These are phyloP conservation scores for Dalbergia cultrata DNA, from an alignment of 306 rosid species.

Conservation along the genomic window DNA sequence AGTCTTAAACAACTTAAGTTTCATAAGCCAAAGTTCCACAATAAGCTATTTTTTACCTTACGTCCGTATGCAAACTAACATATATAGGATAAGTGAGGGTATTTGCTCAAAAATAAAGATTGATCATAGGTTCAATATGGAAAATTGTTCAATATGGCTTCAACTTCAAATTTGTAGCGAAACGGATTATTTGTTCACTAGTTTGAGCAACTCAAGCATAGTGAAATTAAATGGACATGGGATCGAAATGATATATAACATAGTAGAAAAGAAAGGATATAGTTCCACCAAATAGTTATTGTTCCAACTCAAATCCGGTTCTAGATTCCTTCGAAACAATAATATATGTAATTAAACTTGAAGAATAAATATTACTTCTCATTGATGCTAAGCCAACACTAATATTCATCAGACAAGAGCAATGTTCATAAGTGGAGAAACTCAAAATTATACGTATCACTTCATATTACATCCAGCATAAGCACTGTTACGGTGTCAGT, in stretches of 20 bases:
- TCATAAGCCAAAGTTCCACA: conserved; percentile 11
- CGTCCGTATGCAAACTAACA: not conserved
- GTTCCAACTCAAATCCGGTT: not conserved
- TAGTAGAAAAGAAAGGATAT: too few relatives aligned
- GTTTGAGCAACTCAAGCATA: not conserved
- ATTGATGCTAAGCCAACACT: too few relatives aligned
- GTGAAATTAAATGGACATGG: not conserved
- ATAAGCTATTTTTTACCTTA: not conserved
- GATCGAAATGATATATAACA: too few relatives aligned
- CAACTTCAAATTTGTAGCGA: not conserved
- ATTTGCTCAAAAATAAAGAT: not conserved
- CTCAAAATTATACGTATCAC: too few relatives aligned
- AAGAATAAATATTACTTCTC: not conserved
- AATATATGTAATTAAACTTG: not conserved
- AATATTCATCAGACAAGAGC: not conserved
- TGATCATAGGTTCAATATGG: not conserved
- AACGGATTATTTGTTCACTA: not conserved
- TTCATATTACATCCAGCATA: too few relatives aligned
- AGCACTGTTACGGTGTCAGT: too few relatives aligned
- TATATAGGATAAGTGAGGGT: not conserved
- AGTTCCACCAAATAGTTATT: not conserved
- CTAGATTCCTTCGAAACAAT: not conserved
- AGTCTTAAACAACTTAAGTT: not conserved
- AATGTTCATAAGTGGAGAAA: too few relatives aligned
- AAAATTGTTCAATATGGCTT: not conserved